phyloP scores from a whole-genome alignment of 257 asterid species.

The Rhazya stricta region DNA sequence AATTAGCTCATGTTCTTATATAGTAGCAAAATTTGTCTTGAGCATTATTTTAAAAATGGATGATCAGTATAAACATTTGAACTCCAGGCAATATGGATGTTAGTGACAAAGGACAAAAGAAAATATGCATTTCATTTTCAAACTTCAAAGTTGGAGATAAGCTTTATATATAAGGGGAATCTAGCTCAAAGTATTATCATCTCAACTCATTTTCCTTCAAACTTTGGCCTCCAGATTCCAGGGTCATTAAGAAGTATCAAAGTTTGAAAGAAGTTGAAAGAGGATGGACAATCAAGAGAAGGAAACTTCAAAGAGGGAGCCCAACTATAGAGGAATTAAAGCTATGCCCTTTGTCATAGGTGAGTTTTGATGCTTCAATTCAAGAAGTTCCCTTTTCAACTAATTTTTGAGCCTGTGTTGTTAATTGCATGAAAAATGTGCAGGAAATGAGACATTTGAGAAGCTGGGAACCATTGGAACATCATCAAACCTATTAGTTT shows the following conservation, averaged over 20 bases:
- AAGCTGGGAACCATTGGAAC: constrained; percentile 36
- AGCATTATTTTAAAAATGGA: too few species aligned
- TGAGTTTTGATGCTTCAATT: background rate
- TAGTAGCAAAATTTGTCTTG: too few species aligned
- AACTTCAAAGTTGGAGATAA: too few species aligned
- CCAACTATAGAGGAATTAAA: constrained; percentile 27
- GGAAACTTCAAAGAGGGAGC: background rate
- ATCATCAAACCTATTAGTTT: constrained; percentile 28
- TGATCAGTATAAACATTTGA: too few species aligned
- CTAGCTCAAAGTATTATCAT: background rate
- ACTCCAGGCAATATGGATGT: too few species aligned
- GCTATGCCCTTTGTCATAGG: constrained; percentile 38
- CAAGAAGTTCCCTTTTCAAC: background rate
- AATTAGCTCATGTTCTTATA: too few species aligned
- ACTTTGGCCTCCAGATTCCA: background rate
- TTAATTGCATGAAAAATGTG: background rate
- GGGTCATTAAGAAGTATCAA: background rate
- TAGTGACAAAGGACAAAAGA: too few species aligned
- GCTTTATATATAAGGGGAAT: too few species aligned
- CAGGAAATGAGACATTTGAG: constrained; percentile 40
- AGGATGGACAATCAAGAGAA: constrained; percentile 3
- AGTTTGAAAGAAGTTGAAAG: background rate
- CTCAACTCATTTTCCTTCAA: background rate
- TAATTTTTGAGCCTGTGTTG: background rate
- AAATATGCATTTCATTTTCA: too few species aligned